Evolutionary conservation across 2,329 filamentous ascomycete genomes (phyloP), one percentile per base, ranked within the genome.

Genomic region (Neospermospora avenae): DNA sequence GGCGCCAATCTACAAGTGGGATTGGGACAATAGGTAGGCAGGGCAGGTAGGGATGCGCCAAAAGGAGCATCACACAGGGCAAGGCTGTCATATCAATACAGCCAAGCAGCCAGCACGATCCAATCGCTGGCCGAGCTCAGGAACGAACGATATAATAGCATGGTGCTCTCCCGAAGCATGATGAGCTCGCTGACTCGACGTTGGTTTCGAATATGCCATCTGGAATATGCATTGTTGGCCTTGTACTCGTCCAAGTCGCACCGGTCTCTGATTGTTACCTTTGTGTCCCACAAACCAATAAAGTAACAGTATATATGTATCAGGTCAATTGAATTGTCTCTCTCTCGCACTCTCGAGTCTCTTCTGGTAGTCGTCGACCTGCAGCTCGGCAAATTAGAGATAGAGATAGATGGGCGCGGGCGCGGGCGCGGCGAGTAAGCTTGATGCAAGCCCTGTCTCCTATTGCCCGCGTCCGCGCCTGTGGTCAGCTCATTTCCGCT

Each of bases 171-270:
- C 34, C 35, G 10, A n/a, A n/a, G n/a, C n/a, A n/a, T n/a, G 3
- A 22, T 3, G 16, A 37, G 34, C 3, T 37, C 14, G 24, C 45
- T 28, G 4, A 28, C 31, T 37, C 18, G 14, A 10, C 35, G 8
- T 8, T 13, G 6, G 48, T 51, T 51, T 51, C 48, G 48, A 51
- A 51, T 51, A 51, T 51, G 48, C 18, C 48, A 51, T 35, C 28
- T 11, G 28, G 22, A 28, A 51, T 51, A 51, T 51, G 31, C 2
- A n/a, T 11, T 37, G 18, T 18, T 14, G 28, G 10, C 0, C 46
- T 20, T 16, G 14, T 8, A 49, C 25, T 34, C 46, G 46, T 49
- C 46, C 25, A 49, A 24, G 24, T n/a, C 24, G 24, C 18, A 14
- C 45, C n/a, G 11, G 22, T 48, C 45, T 13, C 46, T 34, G 25